These are phyloP conservation scores for Phytophthora kernoviae DNA, from an alignment of 352 stramenopile genomes.

Conservation along the genomic window DNA sequence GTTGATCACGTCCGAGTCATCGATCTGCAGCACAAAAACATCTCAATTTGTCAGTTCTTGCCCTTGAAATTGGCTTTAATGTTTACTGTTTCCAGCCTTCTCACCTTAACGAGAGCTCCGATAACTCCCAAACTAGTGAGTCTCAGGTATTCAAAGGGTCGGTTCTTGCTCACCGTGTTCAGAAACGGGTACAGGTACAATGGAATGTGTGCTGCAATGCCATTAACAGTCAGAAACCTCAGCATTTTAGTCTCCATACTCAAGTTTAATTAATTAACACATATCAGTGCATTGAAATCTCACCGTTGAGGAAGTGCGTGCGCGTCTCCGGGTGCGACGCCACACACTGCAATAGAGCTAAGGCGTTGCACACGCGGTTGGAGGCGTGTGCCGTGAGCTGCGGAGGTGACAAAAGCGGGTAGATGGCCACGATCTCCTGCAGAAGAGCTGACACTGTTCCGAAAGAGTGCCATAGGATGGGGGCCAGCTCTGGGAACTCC, in stretches of 20 bases:
- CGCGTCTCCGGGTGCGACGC: slow-evolving; percentile 97
- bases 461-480: slow-evolving; percentile 98
- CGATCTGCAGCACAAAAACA: slow-evolving; percentile 71
- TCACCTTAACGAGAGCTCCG: slow-evolving; percentile 97
- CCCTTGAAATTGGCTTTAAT: background rate
- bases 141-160: slow-evolving; percentile 99
- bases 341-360: slow-evolving; percentile 98
- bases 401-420: slow-evolving; percentile 96
- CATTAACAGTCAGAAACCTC: slow-evolving; percentile 1
- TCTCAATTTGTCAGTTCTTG: background rate
- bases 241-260: background rate
- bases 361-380: slow-evolving; percentile 98
- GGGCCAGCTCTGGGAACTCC: slow-evolving; percentile 96
- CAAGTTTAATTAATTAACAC: slow-evolving; percentile 4
- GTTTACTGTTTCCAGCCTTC: background rate
- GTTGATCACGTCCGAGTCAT: slow-evolving; percentile 99
- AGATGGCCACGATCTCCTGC: slow-evolving; percentile 99
- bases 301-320: slow-evolving; percentile 95
- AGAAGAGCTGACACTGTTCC: slow-evolving; percentile 96
- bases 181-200: slow-evolving; percentile 99
- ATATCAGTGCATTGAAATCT: slow-evolving; percentile 6
- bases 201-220: slow-evolving; percentile 92
- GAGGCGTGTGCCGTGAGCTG: slow-evolving; percentile 97
- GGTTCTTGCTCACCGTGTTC: slow-evolving; percentile 98
- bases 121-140: slow-evolving; percentile 98